Percentiles rank a stretch among this genome's conserved stretches.
phyloP scores from a whole-genome alignment of 306 rosid genomes.

The Dicorynia guianensis region DNA sequence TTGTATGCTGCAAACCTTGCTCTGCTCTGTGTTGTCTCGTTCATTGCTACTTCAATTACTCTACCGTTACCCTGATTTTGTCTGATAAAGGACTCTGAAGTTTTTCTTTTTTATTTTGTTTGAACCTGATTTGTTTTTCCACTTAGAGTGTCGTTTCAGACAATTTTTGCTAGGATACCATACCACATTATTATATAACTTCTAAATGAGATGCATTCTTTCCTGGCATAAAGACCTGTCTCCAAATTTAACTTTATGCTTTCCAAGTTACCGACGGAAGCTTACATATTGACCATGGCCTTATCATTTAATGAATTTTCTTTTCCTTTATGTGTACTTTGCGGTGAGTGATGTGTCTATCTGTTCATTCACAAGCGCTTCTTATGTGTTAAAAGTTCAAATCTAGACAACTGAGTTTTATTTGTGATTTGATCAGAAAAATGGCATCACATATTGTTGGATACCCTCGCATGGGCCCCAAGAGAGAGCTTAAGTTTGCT shows the following conservation, averaged over 20 bases:
- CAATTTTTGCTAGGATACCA: background rate
- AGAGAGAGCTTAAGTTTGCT: conserved; percentile 92
- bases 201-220: background rate
- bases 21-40: background rate
- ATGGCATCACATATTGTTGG: conserved; percentile 97
- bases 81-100: background rate
- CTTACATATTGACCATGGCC: background rate
- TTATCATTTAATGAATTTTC: background rate
- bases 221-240: background rate
- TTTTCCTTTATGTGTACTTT: background rate
- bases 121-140: background rate
- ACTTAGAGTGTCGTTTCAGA: background rate
- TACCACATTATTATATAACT: background rate
- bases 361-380: background rate
- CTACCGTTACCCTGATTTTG: background rate
- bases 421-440: conserved; percentile 50
- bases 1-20: background rate
- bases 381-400: background rate
- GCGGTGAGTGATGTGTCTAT: background rate
- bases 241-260: background rate
- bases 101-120: no score
- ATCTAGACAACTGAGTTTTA: conserved; percentile 28
- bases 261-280: background rate
- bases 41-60: background rate
- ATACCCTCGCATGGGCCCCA: conserved; percentile 95